Conservation (phyloP, 306 rosid genomes). For the Bauhinia variegata region DNA sequence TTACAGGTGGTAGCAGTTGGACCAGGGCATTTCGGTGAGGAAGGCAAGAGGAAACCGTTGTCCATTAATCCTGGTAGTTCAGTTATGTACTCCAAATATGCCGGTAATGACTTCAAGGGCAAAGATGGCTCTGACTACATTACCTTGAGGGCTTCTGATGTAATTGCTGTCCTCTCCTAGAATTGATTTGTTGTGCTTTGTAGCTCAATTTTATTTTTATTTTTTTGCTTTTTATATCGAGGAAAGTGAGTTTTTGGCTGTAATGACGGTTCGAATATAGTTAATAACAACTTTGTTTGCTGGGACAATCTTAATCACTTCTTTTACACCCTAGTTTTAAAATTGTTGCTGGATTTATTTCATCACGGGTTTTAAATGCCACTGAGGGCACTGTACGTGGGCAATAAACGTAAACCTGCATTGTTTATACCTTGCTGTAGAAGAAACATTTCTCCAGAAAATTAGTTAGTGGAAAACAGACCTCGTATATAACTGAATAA, state of each 20-base stretch:
- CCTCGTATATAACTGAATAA: too few relatives aligned
- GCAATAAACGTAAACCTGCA: too few relatives aligned
- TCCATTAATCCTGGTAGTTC: conserved; percentile 56
- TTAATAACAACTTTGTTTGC: conserved; percentile 24
- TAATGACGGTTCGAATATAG: conserved; percentile 36
- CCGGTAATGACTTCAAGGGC: conserved; percentile 87
- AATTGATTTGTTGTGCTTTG: neutral
- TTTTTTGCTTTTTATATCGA: conserved; percentile 24
- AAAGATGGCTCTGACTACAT: conserved; percentile 81
- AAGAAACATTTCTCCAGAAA: too few relatives aligned
- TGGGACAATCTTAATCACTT: conserved; percentile 2
- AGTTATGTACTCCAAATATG: conserved; percentile 82
- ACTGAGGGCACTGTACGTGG: too few relatives aligned
- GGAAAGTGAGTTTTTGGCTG: conserved; percentile 34
- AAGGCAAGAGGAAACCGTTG: conserved; percentile 71
- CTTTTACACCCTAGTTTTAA: too few relatives aligned
- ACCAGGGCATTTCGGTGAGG: conserved; percentile 75
- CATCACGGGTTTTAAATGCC: too few relatives aligned
- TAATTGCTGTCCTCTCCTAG: conserved; percentile 78
- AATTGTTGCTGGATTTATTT: too few relatives aligned
- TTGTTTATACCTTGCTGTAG: too few relatives aligned
- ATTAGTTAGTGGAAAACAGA: too few relatives aligned
- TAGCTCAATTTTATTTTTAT: neutral
- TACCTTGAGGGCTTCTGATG: conserved; percentile 69
- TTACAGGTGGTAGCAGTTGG: conserved; percentile 81